Evolutionary conservation across 805 yeast species (phyloP), one percentile per base, ranked within the genome.

Genomic region (Myxozyma lipomycoides): DNA sequence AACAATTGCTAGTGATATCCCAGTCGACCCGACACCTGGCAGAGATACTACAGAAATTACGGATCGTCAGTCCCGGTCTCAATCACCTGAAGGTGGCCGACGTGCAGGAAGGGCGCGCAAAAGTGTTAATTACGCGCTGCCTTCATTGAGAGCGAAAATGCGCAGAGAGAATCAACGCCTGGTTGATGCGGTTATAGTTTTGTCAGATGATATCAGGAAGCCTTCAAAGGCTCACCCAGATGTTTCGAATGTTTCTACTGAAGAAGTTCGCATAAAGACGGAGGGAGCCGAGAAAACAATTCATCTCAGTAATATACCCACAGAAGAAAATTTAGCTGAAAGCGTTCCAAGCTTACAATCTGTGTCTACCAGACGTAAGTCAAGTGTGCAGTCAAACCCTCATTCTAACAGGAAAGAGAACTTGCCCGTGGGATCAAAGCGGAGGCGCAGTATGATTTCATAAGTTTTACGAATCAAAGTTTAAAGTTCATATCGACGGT

Each of bases 61-160:
- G 7, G 12, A 28, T 28, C 12, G 7, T 7, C 32, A 28, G 12
- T 28, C 32, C 7, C 32, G 32, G 12, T 24, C 46, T 17, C 28
- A 25, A 6, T 44, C 49, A 22, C 50, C 49, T 4, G 49, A 46
- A 18, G 43, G 18, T 42, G 51, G 37, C 21, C 35, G 36, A 24
- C 51, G 47, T 17, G 24, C 47, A 6, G 28, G 56, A 28, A 51
- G 62, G 7, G 44, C 58, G 9, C 45, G 59, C 5, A 53, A 47
- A 36, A 74, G 76, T 9, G 78, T 86, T 4, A 78, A 81, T 63
- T 86, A 86, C 60, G 79, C 80, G 18, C 72, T 80, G 30, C 88
- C 89, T 0, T 80, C 90, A 1, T 65, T 84, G 46, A 71, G 84
- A 36, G 77, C 75, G 15, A 85, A 84, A 62, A 74, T 83, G 82